Base-by-base conservation (phyloP, 2,329 filamentous ascomycete species). In the Aspergillus sp. region DNA sequence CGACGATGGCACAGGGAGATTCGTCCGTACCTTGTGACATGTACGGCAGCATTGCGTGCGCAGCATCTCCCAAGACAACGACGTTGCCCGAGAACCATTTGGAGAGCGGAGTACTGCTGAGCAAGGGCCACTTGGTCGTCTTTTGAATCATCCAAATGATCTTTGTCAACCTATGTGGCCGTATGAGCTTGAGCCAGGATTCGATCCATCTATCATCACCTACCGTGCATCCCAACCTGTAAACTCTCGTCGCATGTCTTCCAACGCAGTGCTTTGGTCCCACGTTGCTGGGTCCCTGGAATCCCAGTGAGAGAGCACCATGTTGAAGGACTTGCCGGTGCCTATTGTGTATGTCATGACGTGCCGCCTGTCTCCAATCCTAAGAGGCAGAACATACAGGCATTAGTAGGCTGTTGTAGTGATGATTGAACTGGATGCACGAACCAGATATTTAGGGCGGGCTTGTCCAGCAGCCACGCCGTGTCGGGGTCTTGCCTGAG, bases 291-390 rank as follows among this genome's bases (percentile, higher is more conserved):
- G 70, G 33, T 78, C 71, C 0, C 65, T 66, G 6, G 65, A 49
- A 59, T 80, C 78, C 8, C 67, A 67, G 59, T 80, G 77, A 6
- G 75, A 79, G 0, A 80, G 64, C 0, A 80, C 78, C 74, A 80
- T 76, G 59, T 80, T 80, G 66, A 80, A 80, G 0, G 75, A 69
- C 45, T 75, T 71, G 2, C 77, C 76, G 1, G 66, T 68, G 1
- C 75, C 70, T 9, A 81, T 81, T 0, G 77, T 62, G 41, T 68
- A 68, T 12, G 66, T 75, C 76, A 81, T 81, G 12, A 78, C 76
- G 57, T 81, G 78, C 1, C 75, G 62, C 6, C 60, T 57, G 41
- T 68, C 57, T 9, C 65, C 65, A 7, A 68, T 57, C 64, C 66
- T 68, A 41, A 27, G 6, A 27, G 6, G 6, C 2, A 27, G 24